phyloP scores from a whole-genome alignment of 1,284 basidiomycete species.

The Fomitopsis palustris region DNA sequence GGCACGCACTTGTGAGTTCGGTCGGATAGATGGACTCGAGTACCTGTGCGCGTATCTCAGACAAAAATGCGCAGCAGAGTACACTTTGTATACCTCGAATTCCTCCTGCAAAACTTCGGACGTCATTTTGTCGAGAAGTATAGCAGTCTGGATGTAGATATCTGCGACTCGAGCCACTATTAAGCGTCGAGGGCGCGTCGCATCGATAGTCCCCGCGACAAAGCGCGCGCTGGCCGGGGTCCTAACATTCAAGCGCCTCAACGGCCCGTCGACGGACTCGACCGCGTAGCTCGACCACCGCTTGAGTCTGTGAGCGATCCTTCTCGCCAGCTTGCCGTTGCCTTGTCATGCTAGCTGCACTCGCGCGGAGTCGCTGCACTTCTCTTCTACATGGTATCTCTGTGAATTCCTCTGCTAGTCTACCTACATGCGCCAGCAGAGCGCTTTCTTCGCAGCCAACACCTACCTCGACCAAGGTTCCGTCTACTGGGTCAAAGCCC shows the following conservation, averaged over 20 bases:
- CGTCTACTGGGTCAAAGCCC: neutral
- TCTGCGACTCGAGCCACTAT: neutral
- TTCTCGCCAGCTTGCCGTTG: too few relatives aligned
- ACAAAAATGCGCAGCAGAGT: constrained; percentile 3
- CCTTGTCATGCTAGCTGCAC: neutral
- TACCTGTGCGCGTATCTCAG: constrained; percentile 49
- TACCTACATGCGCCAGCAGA: neutral
- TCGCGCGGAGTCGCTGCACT: neutral
- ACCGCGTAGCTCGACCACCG: too few relatives aligned
- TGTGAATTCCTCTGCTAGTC: too few relatives aligned
- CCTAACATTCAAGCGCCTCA: constrained; percentile 4
- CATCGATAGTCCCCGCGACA: neutral
- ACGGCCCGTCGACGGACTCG: too few relatives aligned
- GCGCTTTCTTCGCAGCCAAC: neutral
- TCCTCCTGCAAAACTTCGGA: constrained; percentile 73
- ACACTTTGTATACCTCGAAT: constrained; percentile 64
- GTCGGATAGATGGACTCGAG: constrained; percentile 95
- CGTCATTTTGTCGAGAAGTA: constrained; percentile 39
- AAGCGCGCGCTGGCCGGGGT: constrained; percentile 14
- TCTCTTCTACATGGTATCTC: neutral
- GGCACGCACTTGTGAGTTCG: constrained; percentile 83
- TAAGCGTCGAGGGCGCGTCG: neutral
- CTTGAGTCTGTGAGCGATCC: neutral
- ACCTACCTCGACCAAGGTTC: neutral
- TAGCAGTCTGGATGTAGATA: neutral